Evolutionary conservation across 1,139 yeast species (phyloP).

Genomic region (Geotrichum restrictum): DNA sequence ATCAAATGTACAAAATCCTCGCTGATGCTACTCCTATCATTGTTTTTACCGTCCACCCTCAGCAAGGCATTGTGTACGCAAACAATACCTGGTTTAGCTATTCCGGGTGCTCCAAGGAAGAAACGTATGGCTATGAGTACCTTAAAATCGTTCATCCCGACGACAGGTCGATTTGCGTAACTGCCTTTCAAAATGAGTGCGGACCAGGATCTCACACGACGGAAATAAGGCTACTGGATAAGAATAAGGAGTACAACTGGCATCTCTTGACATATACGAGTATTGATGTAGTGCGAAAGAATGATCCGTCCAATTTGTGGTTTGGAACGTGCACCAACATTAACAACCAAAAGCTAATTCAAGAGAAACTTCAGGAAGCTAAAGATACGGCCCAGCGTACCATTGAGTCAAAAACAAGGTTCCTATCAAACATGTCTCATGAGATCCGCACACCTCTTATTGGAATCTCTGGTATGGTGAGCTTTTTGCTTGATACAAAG

Average conservation of each 20-base stretch:
- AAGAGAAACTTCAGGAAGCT: constrained; percentile 72
- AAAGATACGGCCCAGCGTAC: constrained; percentile 89
- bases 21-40: constrained; percentile 40
- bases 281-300: constrained; percentile 23
- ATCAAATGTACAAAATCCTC: constrained; percentile 36
- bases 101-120: constrained; percentile 33
- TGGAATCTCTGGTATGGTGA: constrained; percentile 92
- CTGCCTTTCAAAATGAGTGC: constrained; percentile 24
- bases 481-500: constrained; percentile 81
- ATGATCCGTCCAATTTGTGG: constrained; percentile 27
- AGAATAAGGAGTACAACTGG: constrained; percentile 35
- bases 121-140: constrained; percentile 36
- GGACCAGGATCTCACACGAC: constrained; percentile 25
- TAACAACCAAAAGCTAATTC: constrained; percentile 39
- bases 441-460: constrained; percentile 88
- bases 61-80: constrained; percentile 36
- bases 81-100: constrained; percentile 38
- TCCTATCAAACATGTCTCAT: constrained; percentile 74
- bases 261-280: constrained; percentile 34
- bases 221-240: constrained; percentile 32
- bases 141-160: constrained; percentile 32
- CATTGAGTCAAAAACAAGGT: constrained; percentile 85
- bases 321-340: constrained; percentile 40
- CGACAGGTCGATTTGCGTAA: constrained; percentile 33
- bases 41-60: constrained; percentile 36